Percentiles rank a stretch among this genome's conserved stretches.
These are phyloP conservation scores for Puccinia brachypodii DNA, from an alignment of 1,284 basidiomycete species.

Conservation along the genomic window DNA sequence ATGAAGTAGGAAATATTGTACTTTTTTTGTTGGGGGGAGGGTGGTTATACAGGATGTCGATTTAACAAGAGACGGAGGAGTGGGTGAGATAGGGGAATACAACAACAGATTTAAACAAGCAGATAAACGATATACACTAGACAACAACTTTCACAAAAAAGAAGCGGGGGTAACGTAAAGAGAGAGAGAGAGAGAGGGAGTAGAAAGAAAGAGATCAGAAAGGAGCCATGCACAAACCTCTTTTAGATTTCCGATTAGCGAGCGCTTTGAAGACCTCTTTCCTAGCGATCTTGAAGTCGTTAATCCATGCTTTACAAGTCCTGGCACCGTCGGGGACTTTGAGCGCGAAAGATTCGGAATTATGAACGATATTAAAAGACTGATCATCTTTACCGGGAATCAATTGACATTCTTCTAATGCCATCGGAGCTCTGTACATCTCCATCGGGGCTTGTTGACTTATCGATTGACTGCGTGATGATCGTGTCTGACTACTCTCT, in stretches of 20 bases:
- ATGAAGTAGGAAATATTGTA: no score
- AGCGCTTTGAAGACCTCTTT: conserved; percentile 33
- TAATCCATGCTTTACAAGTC: conserved; percentile 6
- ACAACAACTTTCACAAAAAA: neutral
- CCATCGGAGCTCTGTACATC: conserved; percentile 44
- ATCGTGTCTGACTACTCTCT: neutral
- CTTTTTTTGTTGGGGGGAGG: no score
- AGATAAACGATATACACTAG: neutral
- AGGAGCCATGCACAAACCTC: conserved; percentile 31
- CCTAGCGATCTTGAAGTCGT: conserved; percentile 21
- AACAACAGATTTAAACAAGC: neutral
- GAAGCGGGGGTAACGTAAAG: neutral
- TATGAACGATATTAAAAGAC: neutral
- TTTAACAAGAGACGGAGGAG: no score
- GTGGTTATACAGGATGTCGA: no score
- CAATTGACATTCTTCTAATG: conserved; percentile 38
- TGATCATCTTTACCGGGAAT: conserved; percentile 15
- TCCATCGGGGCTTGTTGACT: neutral
- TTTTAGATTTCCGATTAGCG: neutral
- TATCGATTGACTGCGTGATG: no score
- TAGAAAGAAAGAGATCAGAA: conserved; percentile 5
- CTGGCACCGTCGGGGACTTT: conserved; percentile 22
- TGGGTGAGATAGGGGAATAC: neutral
- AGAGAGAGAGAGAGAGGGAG: neutral
- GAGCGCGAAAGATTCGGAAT: conserved; percentile 23